Percentiles rank a stretch among this genome's conserved stretches.
These are phyloP conservation scores for Pythium chondricola DNA, from an alignment of 352 stramenopile genomes.

Conservation along the genomic window DNA sequence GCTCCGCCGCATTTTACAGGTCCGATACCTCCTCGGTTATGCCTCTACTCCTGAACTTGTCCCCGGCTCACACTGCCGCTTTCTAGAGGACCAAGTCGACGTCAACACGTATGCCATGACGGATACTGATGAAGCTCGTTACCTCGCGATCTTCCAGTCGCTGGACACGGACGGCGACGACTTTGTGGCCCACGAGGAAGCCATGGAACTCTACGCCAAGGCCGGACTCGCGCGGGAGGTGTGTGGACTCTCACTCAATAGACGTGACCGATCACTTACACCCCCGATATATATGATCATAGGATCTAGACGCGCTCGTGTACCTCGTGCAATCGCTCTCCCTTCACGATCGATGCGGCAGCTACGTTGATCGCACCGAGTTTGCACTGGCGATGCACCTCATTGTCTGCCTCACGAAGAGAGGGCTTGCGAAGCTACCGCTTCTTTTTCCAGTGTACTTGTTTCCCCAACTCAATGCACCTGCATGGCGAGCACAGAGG, in stretches of 20 bases:
- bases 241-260: too few relatives aligned
- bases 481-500: background rate
- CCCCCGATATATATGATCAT: too few relatives aligned
- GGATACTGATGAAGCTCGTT: constrained; percentile 16
- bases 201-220: constrained; percentile 21
- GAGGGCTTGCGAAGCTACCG: constrained; percentile 21
- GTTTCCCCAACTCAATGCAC: constrained; percentile 20
- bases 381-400: constrained; percentile 36
- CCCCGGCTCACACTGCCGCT: too few relatives aligned
- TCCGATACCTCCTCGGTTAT: background rate
- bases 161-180: constrained; percentile 8
- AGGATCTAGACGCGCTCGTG: constrained; percentile 21
- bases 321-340: constrained; percentile 21
- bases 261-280: too few relatives aligned
- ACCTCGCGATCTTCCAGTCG: constrained; percentile 21
- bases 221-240: constrained; percentile 11
- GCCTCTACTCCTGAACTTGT: too few relatives aligned
- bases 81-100: constrained; percentile 18
- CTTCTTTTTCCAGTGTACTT: constrained; percentile 23
- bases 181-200: constrained; percentile 3
- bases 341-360: constrained; percentile 3
- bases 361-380: constrained; percentile 9
- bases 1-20: constrained; percentile 15
- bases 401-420: constrained; percentile 34
- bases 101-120: constrained; percentile 8